Evolutionary conservation across 176 grass and related monocot genomes (phyloP).

Genomic region (Triticum timopheevii): DNA sequence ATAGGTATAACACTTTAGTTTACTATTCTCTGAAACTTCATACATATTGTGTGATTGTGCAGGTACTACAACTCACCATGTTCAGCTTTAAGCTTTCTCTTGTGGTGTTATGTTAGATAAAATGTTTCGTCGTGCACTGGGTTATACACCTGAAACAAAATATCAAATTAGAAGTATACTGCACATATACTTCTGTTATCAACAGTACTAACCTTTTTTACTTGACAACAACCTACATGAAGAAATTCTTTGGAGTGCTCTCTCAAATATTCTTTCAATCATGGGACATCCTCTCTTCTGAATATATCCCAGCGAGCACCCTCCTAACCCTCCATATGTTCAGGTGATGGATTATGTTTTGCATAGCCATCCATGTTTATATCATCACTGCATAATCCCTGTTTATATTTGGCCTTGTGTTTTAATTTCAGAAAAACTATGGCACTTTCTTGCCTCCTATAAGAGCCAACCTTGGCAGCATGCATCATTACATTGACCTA

Average conservation of each 20-base stretch:
- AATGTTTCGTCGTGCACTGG: constrained; percentile 58
- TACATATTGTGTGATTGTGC: constrained; percentile 25
- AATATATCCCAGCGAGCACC: constrained; percentile 69
- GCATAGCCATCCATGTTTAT: neutral
- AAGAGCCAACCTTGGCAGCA: too few species aligned
- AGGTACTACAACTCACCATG: too few species aligned
- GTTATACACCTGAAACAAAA: constrained; percentile 40
- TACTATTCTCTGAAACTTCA: constrained; percentile 50
- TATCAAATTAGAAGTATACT: neutral
- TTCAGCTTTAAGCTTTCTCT: too few species aligned
- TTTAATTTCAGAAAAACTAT: too few species aligned
- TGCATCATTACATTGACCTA: too few species aligned
- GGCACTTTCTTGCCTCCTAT: too few species aligned
- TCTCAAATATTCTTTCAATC: constrained; percentile 35
- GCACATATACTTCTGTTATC: too few species aligned
- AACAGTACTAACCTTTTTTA: constrained; percentile 40
- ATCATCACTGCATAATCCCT: too few species aligned
- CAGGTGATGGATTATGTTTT: neutral
- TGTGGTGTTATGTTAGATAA: constrained; percentile 25
- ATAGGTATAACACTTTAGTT: too few species aligned
- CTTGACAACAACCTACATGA: constrained; percentile 40
- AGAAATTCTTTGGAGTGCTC: constrained; percentile 55
- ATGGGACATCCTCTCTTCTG: constrained; percentile 42
- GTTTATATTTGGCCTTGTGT: too few species aligned
- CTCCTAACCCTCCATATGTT: neutral